These are phyloP conservation scores for Botrytis porri DNA, from an alignment of 2,329 filamentous ascomycete genomes.

Conservation along the genomic window DNA sequence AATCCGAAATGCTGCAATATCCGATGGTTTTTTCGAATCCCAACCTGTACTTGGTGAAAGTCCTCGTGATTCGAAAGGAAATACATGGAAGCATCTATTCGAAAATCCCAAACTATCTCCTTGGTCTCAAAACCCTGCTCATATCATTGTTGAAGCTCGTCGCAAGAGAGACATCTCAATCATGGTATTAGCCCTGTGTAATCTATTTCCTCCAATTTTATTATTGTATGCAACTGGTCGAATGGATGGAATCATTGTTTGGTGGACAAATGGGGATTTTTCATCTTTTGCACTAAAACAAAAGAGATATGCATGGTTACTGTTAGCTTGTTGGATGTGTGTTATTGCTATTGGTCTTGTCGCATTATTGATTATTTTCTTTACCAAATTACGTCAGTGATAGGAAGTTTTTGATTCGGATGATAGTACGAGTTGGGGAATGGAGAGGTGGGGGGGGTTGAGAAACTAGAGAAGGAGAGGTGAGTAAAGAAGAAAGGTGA, in stretches of 20 bases:
- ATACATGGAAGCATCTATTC: conserved; percentile 24
- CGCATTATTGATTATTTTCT: conserved; percentile 25
- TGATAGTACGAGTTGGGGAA: not conserved
- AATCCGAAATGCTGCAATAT: conserved; percentile 26
- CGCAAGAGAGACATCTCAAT: conserved; percentile 30
- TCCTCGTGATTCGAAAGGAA: conserved; percentile 7
- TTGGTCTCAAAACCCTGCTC: conserved; percentile 25
- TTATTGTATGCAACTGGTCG: conserved; percentile 31
- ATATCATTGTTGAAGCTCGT: conserved; percentile 20
- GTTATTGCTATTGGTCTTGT: conserved; percentile 25
- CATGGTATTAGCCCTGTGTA: conserved; percentile 29
- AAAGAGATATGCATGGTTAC: conserved; percentile 29
- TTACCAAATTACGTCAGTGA: not conserved
- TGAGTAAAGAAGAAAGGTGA: not conserved
- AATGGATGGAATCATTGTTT: conserved; percentile 32
- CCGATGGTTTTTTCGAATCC: conserved; percentile 27
- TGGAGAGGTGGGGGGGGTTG: not conserved
- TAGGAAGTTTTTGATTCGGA: not conserved
- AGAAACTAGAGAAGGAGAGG: not conserved
- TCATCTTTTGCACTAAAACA: conserved; percentile 28
- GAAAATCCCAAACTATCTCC: conserved; percentile 27
- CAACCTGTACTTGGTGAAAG: conserved; percentile 3
- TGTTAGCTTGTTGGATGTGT: conserved; percentile 27
- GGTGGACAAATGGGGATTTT: conserved; percentile 31
- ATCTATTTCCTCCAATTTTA: conserved; percentile 34